A percentile compares a stretch with the other conserved stretches of the same genome.
Evolutionary conservation across 352 stramenopile species (phyloP).

Genomic region (Pythium aphanidermatum): DNA sequence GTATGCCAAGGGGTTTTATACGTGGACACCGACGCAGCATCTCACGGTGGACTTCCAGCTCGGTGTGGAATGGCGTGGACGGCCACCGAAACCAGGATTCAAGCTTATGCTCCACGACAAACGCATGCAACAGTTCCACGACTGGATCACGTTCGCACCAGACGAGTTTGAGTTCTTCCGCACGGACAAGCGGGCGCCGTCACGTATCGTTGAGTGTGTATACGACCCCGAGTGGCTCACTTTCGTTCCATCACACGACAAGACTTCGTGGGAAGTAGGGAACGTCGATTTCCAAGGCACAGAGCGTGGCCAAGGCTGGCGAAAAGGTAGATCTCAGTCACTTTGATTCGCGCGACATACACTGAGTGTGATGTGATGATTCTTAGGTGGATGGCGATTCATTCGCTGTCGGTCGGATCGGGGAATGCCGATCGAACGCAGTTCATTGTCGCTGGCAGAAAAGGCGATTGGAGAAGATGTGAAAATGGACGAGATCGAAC

Average conservation of each 20-base stretch:
- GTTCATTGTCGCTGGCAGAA: constrained; percentile 50
- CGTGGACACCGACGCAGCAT: constrained; percentile 55
- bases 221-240: constrained; percentile 80
- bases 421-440: constrained; percentile 59
- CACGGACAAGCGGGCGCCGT: constrained; percentile 77
- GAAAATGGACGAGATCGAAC: constrained; percentile 74
- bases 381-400: constrained; percentile 68
- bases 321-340: constrained; percentile 50
- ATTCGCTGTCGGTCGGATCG: constrained; percentile 57
- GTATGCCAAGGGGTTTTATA: constrained; percentile 67
- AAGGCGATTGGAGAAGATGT: constrained; percentile 74
- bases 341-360: too few relatives aligned
- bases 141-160: constrained; percentile 81
- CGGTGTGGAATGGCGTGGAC: constrained; percentile 71
- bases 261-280: constrained; percentile 65
- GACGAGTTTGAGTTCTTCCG: constrained; percentile 78
- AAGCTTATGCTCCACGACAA: constrained; percentile 85
- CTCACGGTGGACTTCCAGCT: constrained; percentile 74
- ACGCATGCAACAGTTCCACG: constrained; percentile 76
- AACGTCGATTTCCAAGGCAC: constrained; percentile 60
- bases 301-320: constrained; percentile 62
- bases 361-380: constrained; percentile 1
- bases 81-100: constrained; percentile 72
- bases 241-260: constrained; percentile 81
- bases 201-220: constrained; percentile 76